Evolutionary conservation across 352 stramenopile species (phyloP).

Genomic region (Pythium inflatum): DNA sequence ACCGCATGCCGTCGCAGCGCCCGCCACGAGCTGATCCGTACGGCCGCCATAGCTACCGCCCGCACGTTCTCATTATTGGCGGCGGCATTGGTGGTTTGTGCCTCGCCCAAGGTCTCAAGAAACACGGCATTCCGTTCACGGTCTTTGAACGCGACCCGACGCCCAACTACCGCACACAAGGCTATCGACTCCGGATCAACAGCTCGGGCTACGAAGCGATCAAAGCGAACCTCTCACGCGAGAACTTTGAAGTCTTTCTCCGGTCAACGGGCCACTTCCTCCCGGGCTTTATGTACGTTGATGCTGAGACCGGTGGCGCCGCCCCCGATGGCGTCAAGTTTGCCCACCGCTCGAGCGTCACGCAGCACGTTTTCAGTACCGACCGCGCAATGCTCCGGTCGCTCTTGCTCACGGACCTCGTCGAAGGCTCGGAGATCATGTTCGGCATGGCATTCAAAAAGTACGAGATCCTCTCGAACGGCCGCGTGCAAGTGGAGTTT

Average conservation of each 20-base stretch:
- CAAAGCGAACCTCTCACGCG: constrained; percentile 45
- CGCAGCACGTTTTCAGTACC: constrained; percentile 33
- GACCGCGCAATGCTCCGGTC: constrained; percentile 38
- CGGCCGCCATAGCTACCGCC: background rate
- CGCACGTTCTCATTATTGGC: constrained; percentile 40
- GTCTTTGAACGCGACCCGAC: constrained; percentile 68
- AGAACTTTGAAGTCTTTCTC: constrained; percentile 66
- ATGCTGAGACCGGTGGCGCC: constrained; percentile 40
- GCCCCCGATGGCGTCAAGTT: constrained; percentile 8
- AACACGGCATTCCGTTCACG: constrained; percentile 65
- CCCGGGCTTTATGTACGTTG: constrained; percentile 52
- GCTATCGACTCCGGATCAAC: constrained; percentile 69
- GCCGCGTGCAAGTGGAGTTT: constrained; percentile 56
- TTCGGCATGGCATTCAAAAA: constrained; percentile 65
- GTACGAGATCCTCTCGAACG: constrained; percentile 49
- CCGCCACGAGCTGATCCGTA: background rate
- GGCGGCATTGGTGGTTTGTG: constrained; percentile 64
- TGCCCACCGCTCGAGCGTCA: constrained; percentile 4
- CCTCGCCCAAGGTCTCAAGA: constrained; percentile 62
- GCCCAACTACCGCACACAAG: constrained; percentile 64
- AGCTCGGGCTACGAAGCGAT: constrained; percentile 59
- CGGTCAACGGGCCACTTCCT: constrained; percentile 56
- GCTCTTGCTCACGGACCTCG: constrained; percentile 47
- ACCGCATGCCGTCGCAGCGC: constrained; percentile 19
- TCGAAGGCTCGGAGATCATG: constrained; percentile 50